phyloP scores from a whole-genome alignment of 2,329 filamentous ascomycete genomes.

The Fusarium burgessii region DNA sequence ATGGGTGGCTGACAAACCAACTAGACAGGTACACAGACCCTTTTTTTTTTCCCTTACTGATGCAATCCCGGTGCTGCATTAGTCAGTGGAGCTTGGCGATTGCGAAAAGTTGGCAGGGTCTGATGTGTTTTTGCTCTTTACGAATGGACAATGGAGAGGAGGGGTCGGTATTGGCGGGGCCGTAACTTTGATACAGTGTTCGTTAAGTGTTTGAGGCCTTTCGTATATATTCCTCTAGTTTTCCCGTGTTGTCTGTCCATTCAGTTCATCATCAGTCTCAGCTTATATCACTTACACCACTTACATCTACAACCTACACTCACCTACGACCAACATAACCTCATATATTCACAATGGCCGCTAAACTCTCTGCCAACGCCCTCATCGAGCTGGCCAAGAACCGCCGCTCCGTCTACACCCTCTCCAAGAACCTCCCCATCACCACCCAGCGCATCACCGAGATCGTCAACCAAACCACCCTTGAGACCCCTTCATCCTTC shows the following conservation, averaged over 20 bases:
- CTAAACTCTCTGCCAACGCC: slow-evolving; percentile 58
- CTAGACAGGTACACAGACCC: background rate
- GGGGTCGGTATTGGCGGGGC: slow-evolving; percentile 25
- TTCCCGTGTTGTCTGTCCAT: background rate
- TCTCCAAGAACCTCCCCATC: slow-evolving; percentile 71
- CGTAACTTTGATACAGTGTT: background rate
- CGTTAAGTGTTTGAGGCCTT: slow-evolving; percentile 5
- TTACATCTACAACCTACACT: background rate
- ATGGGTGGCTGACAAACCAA: slow-evolving; percentile 1
- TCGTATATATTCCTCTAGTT: slow-evolving; percentile 28
- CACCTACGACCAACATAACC: slow-evolving; percentile 5
- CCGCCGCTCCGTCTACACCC: slow-evolving; percentile 77
- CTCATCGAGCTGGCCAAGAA: slow-evolving; percentile 74
- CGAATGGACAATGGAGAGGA: slow-evolving; percentile 8
- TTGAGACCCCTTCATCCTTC: slow-evolving; percentile 83
- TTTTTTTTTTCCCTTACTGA: slow-evolving; percentile 3
- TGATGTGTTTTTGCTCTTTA: slow-evolving; percentile 3
- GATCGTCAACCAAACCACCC: slow-evolving; percentile 73
- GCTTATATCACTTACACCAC: slow-evolving; percentile 4
- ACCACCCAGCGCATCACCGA: slow-evolving; percentile 69
- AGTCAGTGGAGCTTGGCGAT: slow-evolving; percentile 26
- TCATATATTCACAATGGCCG: slow-evolving; percentile 56
- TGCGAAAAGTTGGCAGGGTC: slow-evolving; percentile 21
- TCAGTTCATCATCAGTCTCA: slow-evolving; percentile 12
- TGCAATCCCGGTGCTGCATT: slow-evolving; percentile 17